A percentile compares a stretch with the other conserved stretches of the same genome.
phyloP scores from a whole-genome alignment of 2,329 filamentous ascomycete genomes.

The Phyllosticta ampelicida region DNA sequence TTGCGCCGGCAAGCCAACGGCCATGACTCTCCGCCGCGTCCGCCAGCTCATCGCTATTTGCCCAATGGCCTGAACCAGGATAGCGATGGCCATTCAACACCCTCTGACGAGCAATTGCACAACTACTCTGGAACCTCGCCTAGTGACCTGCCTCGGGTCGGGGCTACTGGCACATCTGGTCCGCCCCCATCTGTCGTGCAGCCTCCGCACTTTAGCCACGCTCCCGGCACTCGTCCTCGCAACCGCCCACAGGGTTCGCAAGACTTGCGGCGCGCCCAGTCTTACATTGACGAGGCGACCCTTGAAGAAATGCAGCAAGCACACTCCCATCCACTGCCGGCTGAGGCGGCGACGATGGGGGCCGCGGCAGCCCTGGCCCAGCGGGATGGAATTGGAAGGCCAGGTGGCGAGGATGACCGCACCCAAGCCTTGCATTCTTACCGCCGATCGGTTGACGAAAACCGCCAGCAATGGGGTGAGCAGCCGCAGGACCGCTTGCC shows the following conservation, averaged over 20 bases:
- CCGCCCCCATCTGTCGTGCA: slow-evolving; percentile 61
- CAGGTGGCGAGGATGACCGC: slow-evolving; percentile 23
- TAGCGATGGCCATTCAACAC: slow-evolving; percentile 14
- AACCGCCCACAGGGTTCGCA: slow-evolving; percentile 63
- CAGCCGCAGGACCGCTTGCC: slow-evolving; percentile 28
- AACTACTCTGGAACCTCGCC: slow-evolving; percentile 14
- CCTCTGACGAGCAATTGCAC: slow-evolving; percentile 6
- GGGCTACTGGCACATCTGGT: slow-evolving; percentile 24
- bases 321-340: slow-evolving; percentile 39
- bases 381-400: slow-evolving; percentile 17
- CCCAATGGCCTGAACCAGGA: slow-evolving; percentile 18
- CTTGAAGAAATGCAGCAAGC: slow-evolving; percentile 69
- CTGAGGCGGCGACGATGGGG: slow-evolving; percentile 28
- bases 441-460: slow-evolving; percentile 3
- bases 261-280: slow-evolving; percentile 70
- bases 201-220: slow-evolving; percentile 72
- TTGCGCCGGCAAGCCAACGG: slow-evolving; percentile 17
- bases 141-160: slow-evolving; percentile 23
- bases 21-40: slow-evolving; percentile 29
- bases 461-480: slow-evolving; percentile 8
- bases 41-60: slow-evolving; percentile 28
- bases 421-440: slow-evolving; percentile 1
- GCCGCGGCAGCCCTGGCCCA: slow-evolving; percentile 31
- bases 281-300: slow-evolving; percentile 71
- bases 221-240: slow-evolving; percentile 57